Percentiles rank a stretch among this genome's conserved stretches.
Conservation (phyloP, 164 flowering plant genomes). For the Taxillus chinensis region DNA sequence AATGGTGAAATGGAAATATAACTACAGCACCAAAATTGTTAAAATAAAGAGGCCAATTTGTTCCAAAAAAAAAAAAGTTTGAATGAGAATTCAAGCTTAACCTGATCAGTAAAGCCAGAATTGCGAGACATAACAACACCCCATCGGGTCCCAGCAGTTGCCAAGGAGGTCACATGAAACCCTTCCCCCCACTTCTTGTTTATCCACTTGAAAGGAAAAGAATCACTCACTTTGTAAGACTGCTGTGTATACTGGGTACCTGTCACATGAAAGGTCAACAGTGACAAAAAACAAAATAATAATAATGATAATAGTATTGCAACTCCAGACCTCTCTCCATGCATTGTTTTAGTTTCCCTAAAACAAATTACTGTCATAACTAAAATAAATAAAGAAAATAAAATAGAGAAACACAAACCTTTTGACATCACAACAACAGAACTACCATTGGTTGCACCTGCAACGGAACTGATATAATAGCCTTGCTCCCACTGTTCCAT, state of each 20-base stretch:
- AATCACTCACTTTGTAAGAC: conserved; percentile 86
- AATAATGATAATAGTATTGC: no score
- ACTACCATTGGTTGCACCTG: conserved; percentile 75
- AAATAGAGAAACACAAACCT: conserved; percentile 50
- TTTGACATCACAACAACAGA: conserved; percentile 92
- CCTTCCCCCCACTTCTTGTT: conserved; percentile 92
- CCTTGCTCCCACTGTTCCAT: conserved; percentile 93
- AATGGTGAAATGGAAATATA: no score
- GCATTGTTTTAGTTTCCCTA: no score
- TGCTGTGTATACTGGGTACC: conserved; percentile 82
- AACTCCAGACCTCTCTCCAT: no score
- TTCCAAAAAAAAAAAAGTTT: no score
- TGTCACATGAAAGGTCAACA: conserved; percentile 11
- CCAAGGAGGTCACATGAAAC: conserved; percentile 87
- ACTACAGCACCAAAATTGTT: no score
- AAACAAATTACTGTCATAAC: no score
- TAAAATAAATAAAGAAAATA: not conserved
- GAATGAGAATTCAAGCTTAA: conserved; percentile 11
- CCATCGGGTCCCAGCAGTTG: conserved; percentile 87
- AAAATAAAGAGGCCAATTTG: no score
- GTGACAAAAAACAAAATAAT: no score
- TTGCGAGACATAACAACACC: conserved; percentile 93
- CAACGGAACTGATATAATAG: conserved; percentile 74
- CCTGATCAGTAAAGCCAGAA: conserved; percentile 87
- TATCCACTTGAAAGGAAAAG: conserved; percentile 88